Percentiles rank a stretch among this genome's conserved stretches.
Conservation (phyloP, 2,329 filamentous ascomycete species). For the Sporothrix brunneoviolacea region DNA sequence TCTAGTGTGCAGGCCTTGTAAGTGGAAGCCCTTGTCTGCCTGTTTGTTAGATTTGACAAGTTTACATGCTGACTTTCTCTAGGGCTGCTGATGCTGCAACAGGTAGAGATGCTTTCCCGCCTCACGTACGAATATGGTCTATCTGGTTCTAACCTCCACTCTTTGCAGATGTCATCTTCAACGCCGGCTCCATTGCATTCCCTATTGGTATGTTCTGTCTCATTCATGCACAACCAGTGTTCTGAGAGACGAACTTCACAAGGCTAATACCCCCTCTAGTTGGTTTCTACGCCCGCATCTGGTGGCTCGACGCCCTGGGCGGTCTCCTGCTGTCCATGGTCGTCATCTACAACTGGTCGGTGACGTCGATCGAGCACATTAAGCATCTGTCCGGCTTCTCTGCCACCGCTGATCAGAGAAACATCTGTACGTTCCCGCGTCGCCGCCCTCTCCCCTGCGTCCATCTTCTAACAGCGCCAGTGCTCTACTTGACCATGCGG, state of each 20-base stretch:
- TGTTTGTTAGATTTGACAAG: not conserved
- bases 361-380: conserved; percentile 69
- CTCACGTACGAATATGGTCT: not conserved
- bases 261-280: conserved; percentile 36
- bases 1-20: conserved; percentile 74
- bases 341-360: conserved; percentile 73
- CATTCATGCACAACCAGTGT: no score
- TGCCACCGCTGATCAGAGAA: conserved; percentile 73
- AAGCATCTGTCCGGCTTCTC: conserved; percentile 74
- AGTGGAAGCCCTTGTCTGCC: conserved; percentile 19
- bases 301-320: conserved; percentile 79
- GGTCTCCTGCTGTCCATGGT: conserved; percentile 71
- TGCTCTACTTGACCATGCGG: conserved; percentile 88
- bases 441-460: not conserved
- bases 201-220: conserved; percentile 51
- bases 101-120: not conserved
- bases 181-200: conserved; percentile 81
- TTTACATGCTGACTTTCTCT: not conserved
- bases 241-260: no score
- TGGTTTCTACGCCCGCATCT: conserved; percentile 67
- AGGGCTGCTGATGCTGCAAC: conserved; percentile 27
- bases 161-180: conserved; percentile 67
- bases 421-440: conserved; percentile 45
- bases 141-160: not conserved
- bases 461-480: conserved; percentile 20